Evolutionary conservation across 2,329 filamentous ascomycete genomes (phyloP).

Genomic region (Nemania sp.): DNA sequence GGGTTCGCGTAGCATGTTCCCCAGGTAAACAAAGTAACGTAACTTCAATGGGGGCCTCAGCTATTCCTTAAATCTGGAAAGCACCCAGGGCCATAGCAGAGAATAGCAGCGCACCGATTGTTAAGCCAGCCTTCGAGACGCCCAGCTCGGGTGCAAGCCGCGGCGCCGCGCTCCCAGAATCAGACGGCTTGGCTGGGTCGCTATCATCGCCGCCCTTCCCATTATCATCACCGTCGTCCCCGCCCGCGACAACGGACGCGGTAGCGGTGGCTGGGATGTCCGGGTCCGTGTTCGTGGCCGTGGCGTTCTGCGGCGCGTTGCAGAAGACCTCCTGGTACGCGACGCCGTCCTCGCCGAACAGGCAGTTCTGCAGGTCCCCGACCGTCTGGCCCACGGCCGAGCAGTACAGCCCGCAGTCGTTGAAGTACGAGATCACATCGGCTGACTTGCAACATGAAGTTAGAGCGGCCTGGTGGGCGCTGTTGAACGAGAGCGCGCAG

Average conservation of each 20-base stretch:
- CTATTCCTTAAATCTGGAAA: conserved; percentile 43
- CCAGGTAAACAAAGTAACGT: background rate
- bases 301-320: conserved; percentile 55
- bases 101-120: conserved; percentile 54
- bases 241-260: conserved; percentile 48
- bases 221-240: conserved; percentile 23
- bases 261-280: conserved; percentile 47
- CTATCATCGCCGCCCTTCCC: conserved; percentile 22
- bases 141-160: conserved; percentile 39
- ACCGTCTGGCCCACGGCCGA: conserved; percentile 57
- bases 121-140: conserved; percentile 51
- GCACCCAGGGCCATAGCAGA: conserved; percentile 51
- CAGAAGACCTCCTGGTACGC: conserved; percentile 58
- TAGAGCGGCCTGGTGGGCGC: conserved; percentile 59
- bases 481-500: conserved; percentile 57
- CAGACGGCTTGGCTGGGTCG: conserved; percentile 26
- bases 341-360: conserved; percentile 54
- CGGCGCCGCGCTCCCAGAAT: conserved; percentile 41
- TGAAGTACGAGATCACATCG: conserved; percentile 59
- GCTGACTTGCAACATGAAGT: conserved; percentile 59
- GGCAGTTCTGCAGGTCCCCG: conserved; percentile 53
- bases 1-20: background rate
- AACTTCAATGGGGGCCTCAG: background rate
- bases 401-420: conserved; percentile 64
- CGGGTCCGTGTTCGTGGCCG: conserved; percentile 38